These are phyloP conservation scores for Saccharomycopsis fodiens DNA, from an alignment of 805 yeast species.

Conservation along the genomic window DNA sequence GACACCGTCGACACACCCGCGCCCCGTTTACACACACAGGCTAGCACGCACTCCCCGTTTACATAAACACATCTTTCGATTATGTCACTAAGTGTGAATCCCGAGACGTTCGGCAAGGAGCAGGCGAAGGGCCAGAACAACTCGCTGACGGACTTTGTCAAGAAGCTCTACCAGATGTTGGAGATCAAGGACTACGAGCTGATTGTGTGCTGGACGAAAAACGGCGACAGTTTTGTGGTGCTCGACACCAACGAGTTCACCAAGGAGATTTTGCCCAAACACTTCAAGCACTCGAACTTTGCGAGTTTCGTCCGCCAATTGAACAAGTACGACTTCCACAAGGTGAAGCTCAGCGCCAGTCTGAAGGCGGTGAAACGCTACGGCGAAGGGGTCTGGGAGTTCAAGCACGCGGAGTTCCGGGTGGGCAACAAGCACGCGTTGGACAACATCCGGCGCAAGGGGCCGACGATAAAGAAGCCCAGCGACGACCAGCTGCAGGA, in stretches of 20 bases:
- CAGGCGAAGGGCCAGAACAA: neutral
- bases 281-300: constrained; percentile 91
- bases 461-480: constrained; percentile 48
- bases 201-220: constrained; percentile 78
- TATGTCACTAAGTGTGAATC: neutral
- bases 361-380: constrained; percentile 44
- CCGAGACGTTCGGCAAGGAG: neutral
- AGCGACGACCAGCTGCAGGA: constrained; percentile 18
- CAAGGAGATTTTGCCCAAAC: constrained; percentile 78
- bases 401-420: constrained; percentile 83
- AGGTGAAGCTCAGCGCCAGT: constrained; percentile 70
- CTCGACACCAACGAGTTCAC: constrained; percentile 87
- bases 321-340: constrained; percentile 96
- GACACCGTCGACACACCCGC: too few species aligned
- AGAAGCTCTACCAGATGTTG: constrained; percentile 74
- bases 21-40: too few species aligned
- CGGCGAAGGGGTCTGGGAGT: constrained; percentile 88
- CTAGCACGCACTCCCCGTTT: too few species aligned
- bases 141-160: constrained; percentile 75
- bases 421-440: constrained; percentile 69
- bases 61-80: too few species aligned
- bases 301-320: constrained; percentile 92
- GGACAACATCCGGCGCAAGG: constrained; percentile 82
- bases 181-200: constrained; percentile 70
- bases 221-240: constrained; percentile 85